Evolutionary conservation across 345 rosid species (phyloP).

Genomic region (Lepidium didymum): DNA sequence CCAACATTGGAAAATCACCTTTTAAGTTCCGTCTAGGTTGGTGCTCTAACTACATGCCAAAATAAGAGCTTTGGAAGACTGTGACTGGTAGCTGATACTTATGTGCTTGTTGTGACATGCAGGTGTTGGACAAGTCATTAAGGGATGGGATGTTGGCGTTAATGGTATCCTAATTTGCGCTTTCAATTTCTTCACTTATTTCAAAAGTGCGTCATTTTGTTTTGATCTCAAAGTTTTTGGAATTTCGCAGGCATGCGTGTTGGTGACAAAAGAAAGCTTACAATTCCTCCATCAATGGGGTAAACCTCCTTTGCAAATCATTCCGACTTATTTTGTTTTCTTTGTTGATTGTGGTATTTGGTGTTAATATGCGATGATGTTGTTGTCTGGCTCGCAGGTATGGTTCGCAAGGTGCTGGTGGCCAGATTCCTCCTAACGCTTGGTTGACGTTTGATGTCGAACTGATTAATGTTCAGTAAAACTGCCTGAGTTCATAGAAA

Average conservation of each 20-base stretch:
- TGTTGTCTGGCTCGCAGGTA: slow-evolving; percentile 36
- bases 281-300: slow-evolving; percentile 72
- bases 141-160: slow-evolving; percentile 99
- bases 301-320: slow-evolving; percentile 17
- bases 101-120: slow-evolving; percentile 12
- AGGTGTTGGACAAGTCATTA: slow-evolving; percentile 90
- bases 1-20: slow-evolving; percentile 70
- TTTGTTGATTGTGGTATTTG: not conserved
- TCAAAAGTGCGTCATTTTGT: not conserved
- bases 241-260: slow-evolving; percentile 50
- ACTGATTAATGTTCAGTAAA: slow-evolving; percentile 39
- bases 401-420: slow-evolving; percentile 40
- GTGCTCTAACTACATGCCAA: not conserved
- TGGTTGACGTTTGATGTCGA: slow-evolving; percentile 68
- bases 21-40: slow-evolving; percentile 81
- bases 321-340: not conserved
- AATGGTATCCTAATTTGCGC: slow-evolving; percentile 42
- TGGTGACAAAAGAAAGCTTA: slow-evolving; percentile 69
- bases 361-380: not conserved
- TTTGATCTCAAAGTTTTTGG: not conserved
- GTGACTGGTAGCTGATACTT: not conserved
- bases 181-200: not conserved
- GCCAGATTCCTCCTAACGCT: slow-evolving; percentile 45
- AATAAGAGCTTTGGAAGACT: not conserved
- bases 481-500: not conserved